A percentile compares a stretch with the other conserved stretches of the same genome.
Conservation (phyloP, 208 protist genomes). For the Polymyxa betae region DNA sequence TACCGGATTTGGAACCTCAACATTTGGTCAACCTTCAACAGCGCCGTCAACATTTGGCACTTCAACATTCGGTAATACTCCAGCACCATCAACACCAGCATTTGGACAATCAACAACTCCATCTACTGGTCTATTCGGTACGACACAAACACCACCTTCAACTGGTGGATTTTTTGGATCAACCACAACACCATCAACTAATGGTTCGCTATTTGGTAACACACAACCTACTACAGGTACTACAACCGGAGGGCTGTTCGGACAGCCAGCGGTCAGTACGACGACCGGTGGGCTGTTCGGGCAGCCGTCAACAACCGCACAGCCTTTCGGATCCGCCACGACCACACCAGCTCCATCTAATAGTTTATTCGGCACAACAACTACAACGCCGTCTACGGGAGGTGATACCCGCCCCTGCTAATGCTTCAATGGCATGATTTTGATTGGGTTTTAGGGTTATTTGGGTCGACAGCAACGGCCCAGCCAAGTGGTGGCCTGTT, state of each 20-base stretch:
- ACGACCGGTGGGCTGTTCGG: neutral
- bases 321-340: neutral
- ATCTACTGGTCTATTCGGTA: slow-evolving; percentile 23
- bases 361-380: neutral
- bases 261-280: too few species aligned
- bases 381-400: neutral
- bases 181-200: neutral
- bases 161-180: neutral
- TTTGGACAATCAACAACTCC: neutral
- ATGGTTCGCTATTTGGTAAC: neutral
- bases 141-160: neutral
- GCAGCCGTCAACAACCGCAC: too few species aligned
- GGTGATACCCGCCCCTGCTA: neutral
- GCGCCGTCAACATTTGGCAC: neutral
- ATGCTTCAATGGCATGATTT: too few species aligned
- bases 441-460: neutral
- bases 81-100: too few species aligned
- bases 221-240: too few species aligned
- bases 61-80: neutral
- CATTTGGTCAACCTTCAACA: too few species aligned
- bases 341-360: too few species aligned
- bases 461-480: too few species aligned
- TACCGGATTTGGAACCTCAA: too few species aligned
- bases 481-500: neutral
- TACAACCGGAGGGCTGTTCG: neutral